Evolutionary conservation across 805 yeast species (phyloP).

Genomic region (Ogataea allantospora): DNA sequence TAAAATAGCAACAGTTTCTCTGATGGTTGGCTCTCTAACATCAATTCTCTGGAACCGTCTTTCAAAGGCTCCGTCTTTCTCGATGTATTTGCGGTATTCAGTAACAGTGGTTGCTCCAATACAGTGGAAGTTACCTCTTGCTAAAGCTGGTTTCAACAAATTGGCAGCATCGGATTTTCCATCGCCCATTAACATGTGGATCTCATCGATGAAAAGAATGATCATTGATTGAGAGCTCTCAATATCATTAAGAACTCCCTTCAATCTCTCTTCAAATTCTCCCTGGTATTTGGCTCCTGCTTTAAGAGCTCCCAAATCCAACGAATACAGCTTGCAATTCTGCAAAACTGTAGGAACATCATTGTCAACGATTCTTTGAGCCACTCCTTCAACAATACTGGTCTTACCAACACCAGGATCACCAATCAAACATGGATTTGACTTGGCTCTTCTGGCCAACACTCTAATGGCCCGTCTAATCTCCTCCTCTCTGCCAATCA

Average conservation of each 20-base stretch:
- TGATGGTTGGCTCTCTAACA: constrained; percentile 88
- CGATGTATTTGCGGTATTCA: constrained; percentile 88
- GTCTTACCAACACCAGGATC: constrained; percentile 99
- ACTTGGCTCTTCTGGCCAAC: constrained; percentile 93
- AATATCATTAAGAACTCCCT: constrained; percentile 93
- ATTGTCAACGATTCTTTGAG: constrained; percentile 92
- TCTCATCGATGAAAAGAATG: constrained; percentile 92
- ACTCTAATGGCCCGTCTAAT: constrained; percentile 93
- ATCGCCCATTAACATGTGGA: constrained; percentile 99
- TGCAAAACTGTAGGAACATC: constrained; percentile 91
- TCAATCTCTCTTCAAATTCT: constrained; percentile 96
- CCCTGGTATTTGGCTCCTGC: constrained; percentile 99
- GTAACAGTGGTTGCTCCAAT: constrained; percentile 97
- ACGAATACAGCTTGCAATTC: constrained; percentile 75
- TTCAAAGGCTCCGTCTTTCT: constrained; percentile 98
- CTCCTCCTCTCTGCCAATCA: constrained; percentile 98
- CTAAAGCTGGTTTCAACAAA: constrained; percentile 92
- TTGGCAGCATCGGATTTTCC: constrained; percentile 98
- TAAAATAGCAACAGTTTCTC: constrained; percentile 92
- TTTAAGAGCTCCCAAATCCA: constrained; percentile 93
- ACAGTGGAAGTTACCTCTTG: constrained; percentile 94
- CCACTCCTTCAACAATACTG: constrained; percentile 97
- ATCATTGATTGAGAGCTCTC: constrained; percentile 85
- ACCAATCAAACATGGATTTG: constrained; percentile 95
- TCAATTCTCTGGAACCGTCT: constrained; percentile 97